These are phyloP conservation scores for Kregervanrija delftensis DNA, from an alignment of 805 yeast species.

Conservation along the genomic window DNA sequence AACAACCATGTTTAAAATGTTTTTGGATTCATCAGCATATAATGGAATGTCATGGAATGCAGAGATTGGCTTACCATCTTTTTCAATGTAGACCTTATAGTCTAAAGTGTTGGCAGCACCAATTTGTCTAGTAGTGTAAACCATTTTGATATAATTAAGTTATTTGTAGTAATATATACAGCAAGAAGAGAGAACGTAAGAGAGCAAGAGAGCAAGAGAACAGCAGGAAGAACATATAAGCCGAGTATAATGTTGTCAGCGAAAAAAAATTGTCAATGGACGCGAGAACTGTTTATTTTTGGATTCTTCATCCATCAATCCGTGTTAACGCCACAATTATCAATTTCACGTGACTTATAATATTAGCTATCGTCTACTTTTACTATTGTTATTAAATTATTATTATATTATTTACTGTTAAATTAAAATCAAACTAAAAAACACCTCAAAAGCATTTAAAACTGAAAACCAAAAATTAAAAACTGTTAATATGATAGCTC, in stretches of 20 bases:
- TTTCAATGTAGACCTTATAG: conserved; percentile 83
- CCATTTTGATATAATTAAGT: conserved; percentile 36
- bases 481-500: conserved; percentile 25
- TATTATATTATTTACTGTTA: too few relatives aligned
- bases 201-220: background rate
- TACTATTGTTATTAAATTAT: too few relatives aligned
- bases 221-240: background rate
- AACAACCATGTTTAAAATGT: conserved; percentile 72
- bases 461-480: background rate
- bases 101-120: conserved; percentile 96
- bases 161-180: background rate
- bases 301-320: too few relatives aligned
- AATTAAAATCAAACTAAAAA: too few relatives aligned
- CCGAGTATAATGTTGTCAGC: too few relatives aligned
- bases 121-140: conserved; percentile 83
- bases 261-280: too few relatives aligned
- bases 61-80: conserved; percentile 90
- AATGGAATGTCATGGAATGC: conserved; percentile 93
- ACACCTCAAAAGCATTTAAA: background rate
- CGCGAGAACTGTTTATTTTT: too few relatives aligned
- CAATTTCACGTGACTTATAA: too few relatives aligned
- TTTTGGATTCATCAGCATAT: conserved; percentile 89
- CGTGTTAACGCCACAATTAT: too few relatives aligned
- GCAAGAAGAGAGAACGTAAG: background rate
- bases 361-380: too few relatives aligned